Evolutionary conservation across 2,329 filamentous ascomycete genomes (phyloP), one percentile per base, ranked within the genome.

Genomic region (Penicillium sp.): DNA sequence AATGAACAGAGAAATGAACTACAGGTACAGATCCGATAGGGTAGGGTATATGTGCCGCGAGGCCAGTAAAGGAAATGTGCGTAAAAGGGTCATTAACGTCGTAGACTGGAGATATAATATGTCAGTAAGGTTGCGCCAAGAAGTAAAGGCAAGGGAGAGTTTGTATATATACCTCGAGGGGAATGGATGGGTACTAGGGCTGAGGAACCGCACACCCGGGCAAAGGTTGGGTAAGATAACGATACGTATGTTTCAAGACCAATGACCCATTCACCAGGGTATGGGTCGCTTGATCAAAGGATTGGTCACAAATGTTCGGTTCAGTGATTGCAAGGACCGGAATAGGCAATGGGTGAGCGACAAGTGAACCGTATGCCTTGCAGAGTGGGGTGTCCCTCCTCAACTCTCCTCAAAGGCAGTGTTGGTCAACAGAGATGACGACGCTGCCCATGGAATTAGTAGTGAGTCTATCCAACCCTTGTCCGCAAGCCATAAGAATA

Each of bases 51-150:
- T 66, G 58, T 65, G 62, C 48, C 64, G 60, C 36, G 41, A 57
- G 42, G 45, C 53, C 43, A 53, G 41, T 45, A 43, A 59, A 47
- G 60, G 53, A 57, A 38, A 58, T 63, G 65, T 65, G 68, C 61
- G 67, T 67, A 67, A 62, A 52, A 64, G 45, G 63, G 65, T 66
- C 60, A 67, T 65, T 62, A 66, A 66, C 57, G 64, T 51, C 43
- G n/a, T 35, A 55, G 55, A 51, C 58, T 65, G 44, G 33, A 35
- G 13, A 48, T 25, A 38, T 36, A 33, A 53, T 29, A 42, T 48
- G 29, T 56, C 10, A 64, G 60, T 57, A n/a, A 36, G 36, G 39
- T 45, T 52, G 6, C 8, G n/a, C 17, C 21, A 39, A 27, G 21
- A n/a, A 23, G 13, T 12, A 21, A 36, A 15, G 10, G 31, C 39